These are phyloP conservation scores for Fusarium sp. DNA, from an alignment of 2,329 filamentous ascomycete genomes.

Conservation along the genomic window DNA sequence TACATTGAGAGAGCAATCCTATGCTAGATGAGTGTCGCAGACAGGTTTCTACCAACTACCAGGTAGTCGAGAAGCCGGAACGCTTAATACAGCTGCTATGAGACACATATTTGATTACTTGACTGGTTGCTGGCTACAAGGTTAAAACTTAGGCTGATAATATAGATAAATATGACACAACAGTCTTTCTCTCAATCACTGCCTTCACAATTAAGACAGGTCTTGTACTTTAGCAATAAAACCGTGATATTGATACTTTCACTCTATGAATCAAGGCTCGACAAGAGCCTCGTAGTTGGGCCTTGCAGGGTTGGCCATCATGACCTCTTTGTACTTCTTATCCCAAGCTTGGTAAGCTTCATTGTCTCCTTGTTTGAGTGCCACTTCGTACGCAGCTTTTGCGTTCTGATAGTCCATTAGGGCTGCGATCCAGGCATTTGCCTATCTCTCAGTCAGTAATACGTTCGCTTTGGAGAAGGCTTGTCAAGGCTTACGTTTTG, in stretches of 20 bases:
- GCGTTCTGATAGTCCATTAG: rapidly evolving
- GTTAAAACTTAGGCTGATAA: too few relatives aligned
- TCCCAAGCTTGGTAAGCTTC: background rate
- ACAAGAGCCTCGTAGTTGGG: background rate
- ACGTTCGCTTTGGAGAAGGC: rapidly evolving
- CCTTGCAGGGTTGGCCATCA: background rate
- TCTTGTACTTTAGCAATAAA: rapidly evolving
- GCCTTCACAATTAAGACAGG: too few relatives aligned
- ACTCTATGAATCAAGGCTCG: background rate
- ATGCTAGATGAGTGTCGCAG: too few relatives aligned
- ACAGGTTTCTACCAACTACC: too few relatives aligned
- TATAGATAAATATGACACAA: too few relatives aligned
- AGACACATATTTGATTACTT: too few relatives aligned
- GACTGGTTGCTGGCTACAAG: too few relatives aligned
- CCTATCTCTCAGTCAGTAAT: background rate
- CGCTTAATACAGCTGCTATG: too few relatives aligned
- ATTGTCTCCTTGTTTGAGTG: background rate
- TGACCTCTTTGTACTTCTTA: background rate
- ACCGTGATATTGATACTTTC: rapidly evolving
- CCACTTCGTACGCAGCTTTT: background rate
- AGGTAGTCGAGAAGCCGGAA: too few relatives aligned
- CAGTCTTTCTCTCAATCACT: too few relatives aligned
- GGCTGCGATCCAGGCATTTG: rapidly evolving
- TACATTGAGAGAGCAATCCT: too few relatives aligned
- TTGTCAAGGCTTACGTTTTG: background rate